Conservation (phyloP, 148 eudicot species). For the Vaccinium darrowii region DNA sequence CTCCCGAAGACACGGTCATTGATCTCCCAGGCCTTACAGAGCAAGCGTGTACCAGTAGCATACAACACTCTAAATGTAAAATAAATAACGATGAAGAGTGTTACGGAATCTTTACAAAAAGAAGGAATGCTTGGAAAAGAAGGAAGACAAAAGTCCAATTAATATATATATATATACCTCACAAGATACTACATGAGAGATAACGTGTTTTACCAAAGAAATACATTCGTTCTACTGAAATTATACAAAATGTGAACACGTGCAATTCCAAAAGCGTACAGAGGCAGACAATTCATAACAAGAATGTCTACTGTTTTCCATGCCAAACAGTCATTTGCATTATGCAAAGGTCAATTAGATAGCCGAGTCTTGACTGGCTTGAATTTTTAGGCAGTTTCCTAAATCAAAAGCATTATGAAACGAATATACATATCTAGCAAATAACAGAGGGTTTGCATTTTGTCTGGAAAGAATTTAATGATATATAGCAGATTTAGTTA, state of each 20-base stretch:
- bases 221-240: neutral
- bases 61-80: conserved; percentile 52
- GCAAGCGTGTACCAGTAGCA: conserved; percentile 81
- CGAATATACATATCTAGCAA: neutral
- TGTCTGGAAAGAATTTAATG: neutral
- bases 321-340: neutral
- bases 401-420: neutral
- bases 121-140: neutral
- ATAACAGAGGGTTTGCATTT: neutral
- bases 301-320: neutral
- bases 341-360: neutral
- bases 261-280: neutral
- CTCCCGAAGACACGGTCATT: conserved; percentile 81
- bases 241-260: neutral
- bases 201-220: neutral
- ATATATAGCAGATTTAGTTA: neutral
- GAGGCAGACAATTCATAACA: neutral
- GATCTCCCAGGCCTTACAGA: conserved; percentile 93
- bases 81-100: conserved; percentile 6
- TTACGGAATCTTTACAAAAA: neutral
- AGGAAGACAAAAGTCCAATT: neutral
- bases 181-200: neutral
- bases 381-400: neutral
- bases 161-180: neutral
- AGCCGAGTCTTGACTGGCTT: neutral